phyloP scores from a whole-genome alignment of 176 grass and related monocot genomes.

The Carex myosuroides region DNA sequence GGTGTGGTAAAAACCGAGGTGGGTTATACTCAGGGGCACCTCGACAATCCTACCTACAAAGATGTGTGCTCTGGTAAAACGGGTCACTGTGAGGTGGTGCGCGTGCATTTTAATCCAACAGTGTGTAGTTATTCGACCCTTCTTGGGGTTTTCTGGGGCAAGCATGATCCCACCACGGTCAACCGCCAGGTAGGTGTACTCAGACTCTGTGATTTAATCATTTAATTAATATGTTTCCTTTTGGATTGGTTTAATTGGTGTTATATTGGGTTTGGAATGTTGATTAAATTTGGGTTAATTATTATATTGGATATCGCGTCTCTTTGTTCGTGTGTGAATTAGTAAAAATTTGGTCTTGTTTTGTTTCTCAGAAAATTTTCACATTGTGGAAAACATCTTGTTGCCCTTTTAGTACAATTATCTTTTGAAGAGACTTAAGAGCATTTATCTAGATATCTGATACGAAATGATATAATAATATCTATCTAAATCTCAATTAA shows the following conservation, averaged over 20 bases:
- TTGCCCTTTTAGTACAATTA: too few relatives aligned
- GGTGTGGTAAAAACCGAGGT: constrained; percentile 86
- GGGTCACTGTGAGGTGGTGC: constrained; percentile 73
- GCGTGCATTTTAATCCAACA: constrained; percentile 63
- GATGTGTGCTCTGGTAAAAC: constrained; percentile 55
- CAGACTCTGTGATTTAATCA: not conserved
- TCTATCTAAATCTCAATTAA: not conserved
- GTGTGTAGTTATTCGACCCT: constrained; percentile 53
- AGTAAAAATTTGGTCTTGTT: not conserved
- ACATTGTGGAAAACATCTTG: too few relatives aligned
- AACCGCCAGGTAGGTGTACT: constrained; percentile 48
- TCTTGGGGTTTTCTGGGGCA: constrained; percentile 79
- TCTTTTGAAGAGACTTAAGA: not conserved
- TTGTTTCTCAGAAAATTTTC: not conserved
- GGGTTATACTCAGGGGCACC: constrained; percentile 74
- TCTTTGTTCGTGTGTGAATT: not conserved
- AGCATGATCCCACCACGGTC: constrained; percentile 75
- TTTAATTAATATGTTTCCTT: not conserved
- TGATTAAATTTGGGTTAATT: not conserved
- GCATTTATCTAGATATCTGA: not conserved
- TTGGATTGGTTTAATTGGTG: not conserved
- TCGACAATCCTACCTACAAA: constrained; percentile 47
- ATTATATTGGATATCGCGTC: not conserved
- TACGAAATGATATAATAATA: not conserved
- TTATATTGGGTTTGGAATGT: too few relatives aligned